Conservation (phyloP, 192 early-diverging fungal genomes). For the Rhizoclosmatium globosum region DNA sequence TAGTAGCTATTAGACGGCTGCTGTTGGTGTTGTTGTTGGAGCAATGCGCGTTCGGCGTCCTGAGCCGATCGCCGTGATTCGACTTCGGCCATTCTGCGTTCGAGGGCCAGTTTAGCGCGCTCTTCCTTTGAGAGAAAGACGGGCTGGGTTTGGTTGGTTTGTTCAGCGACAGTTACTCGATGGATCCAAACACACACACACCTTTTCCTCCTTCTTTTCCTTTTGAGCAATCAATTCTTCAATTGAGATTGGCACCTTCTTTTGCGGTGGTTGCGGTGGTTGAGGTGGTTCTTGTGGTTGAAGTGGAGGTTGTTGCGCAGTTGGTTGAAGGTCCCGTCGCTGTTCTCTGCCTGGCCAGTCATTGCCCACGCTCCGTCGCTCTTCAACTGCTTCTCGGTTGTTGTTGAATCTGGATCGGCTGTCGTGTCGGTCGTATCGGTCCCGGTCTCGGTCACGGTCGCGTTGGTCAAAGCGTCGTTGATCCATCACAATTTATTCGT, state of each 20-base stretch:
- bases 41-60: constrained; percentile 63
- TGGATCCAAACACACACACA: constrained; percentile 47
- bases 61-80: constrained; percentile 70
- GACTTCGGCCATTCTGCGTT: constrained; percentile 82
- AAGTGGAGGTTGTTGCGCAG: background rate
- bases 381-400: too few relatives aligned
- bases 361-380: too few relatives aligned
- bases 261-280: background rate
- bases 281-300: constrained; percentile 2
- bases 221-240: constrained; percentile 79
- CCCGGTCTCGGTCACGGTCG: too few relatives aligned
- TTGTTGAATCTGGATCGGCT: too few relatives aligned
- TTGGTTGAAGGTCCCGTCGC: background rate
- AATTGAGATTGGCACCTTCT: constrained; percentile 74
- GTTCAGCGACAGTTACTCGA: background rate
- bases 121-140: constrained; percentile 93
- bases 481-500: too few relatives aligned
- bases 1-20: background rate
- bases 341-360: too few relatives aligned
- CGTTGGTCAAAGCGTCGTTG: too few relatives aligned
- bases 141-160: constrained; percentile 48
- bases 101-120: constrained; percentile 85
- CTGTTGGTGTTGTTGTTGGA: background rate
- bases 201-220: constrained; percentile 64
- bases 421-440: too few relatives aligned